Evolutionary conservation across 2,329 filamentous ascomycete species (phyloP).

Genomic region (Lasiodiplodia sp.): DNA sequence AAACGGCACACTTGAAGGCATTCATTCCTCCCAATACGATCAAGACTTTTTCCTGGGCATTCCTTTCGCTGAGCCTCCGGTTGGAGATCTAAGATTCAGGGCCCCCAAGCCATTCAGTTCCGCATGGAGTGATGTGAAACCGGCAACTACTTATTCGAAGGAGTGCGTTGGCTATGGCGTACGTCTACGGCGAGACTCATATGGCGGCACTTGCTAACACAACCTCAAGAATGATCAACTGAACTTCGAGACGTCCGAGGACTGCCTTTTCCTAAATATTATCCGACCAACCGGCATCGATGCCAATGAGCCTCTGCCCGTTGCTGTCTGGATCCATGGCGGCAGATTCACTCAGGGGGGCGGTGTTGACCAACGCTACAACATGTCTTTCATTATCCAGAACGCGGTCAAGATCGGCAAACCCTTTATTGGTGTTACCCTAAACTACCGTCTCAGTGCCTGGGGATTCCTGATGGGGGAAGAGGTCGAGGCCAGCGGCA

Average conservation of each 20-base stretch:
- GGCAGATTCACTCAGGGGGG: conserved; percentile 54
- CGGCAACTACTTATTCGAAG: conserved; percentile 52
- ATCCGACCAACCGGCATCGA: conserved; percentile 60
- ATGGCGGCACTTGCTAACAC: neutral
- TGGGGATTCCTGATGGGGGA: conserved; percentile 72
- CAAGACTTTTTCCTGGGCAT: conserved; percentile 60
- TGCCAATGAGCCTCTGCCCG: conserved; percentile 55
- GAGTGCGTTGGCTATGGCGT: conserved; percentile 51
- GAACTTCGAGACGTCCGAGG: conserved; percentile 52
- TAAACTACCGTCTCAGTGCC: conserved; percentile 64
- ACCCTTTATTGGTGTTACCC: conserved; percentile 45
- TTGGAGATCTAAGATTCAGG: conserved; percentile 61
- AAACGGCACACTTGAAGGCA: conserved; percentile 52
- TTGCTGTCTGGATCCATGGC: conserved; percentile 68
- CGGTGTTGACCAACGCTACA: conserved; percentile 62
- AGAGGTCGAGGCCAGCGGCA: conserved; percentile 60
- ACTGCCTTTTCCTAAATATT: conserved; percentile 69
- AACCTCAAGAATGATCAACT: conserved; percentile 30
- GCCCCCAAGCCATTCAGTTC: conserved; percentile 58
- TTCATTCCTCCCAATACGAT: conserved; percentile 49
- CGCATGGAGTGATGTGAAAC: conserved; percentile 48
- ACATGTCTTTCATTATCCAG: conserved; percentile 66
- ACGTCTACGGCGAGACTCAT: neutral
- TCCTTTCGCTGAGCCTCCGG: conserved; percentile 64
- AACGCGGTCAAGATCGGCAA: conserved; percentile 47